Conservation (phyloP, 192 early-diverging fungal genomes). For the Borealophlyctis nickersoniae region DNA sequence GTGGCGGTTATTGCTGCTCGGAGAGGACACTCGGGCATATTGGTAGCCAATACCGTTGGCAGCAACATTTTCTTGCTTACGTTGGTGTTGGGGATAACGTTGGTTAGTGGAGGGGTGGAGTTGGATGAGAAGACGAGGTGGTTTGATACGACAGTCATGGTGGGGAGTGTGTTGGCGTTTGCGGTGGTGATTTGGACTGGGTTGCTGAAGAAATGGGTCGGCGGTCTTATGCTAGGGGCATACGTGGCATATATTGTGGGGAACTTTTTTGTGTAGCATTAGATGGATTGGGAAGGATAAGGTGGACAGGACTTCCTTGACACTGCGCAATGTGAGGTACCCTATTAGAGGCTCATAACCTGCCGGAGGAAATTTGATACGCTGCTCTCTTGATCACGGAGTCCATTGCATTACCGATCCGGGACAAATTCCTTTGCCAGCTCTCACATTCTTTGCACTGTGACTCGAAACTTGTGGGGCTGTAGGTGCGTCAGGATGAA, state of each 20-base stretch:
- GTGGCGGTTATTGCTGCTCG: conserved; percentile 10
- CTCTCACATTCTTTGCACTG: no score
- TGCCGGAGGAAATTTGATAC: no score
- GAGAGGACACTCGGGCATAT: conserved; percentile 10
- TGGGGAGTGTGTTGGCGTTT: conserved; percentile 1
- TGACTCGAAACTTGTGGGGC: no score
- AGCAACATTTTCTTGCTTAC: conserved; percentile 14
- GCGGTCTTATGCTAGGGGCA: background rate
- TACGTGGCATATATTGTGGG: conserved; percentile 17
- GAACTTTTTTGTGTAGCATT: no score
- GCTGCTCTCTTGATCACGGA: no score
- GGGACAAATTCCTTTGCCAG: no score
- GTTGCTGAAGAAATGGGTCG: background rate
- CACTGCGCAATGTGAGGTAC: no score
- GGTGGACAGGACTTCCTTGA: no score
- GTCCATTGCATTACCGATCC: no score
- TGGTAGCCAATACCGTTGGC: conserved; percentile 21
- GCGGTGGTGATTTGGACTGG: background rate
- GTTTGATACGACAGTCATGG: conserved; percentile 8
- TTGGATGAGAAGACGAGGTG: conserved; percentile 6
- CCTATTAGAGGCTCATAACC: no score
- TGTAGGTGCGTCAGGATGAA: no score
- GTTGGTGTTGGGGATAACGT: conserved; percentile 4
- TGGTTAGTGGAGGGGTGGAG: conserved; percentile 2
- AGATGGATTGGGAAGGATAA: no score